A percentile compares a stretch with the other conserved stretches of the same genome.
Evolutionary conservation across 2,329 filamentous ascomycete genomes (phyloP).

Genomic region (Endocalyx cinctus): DNA sequence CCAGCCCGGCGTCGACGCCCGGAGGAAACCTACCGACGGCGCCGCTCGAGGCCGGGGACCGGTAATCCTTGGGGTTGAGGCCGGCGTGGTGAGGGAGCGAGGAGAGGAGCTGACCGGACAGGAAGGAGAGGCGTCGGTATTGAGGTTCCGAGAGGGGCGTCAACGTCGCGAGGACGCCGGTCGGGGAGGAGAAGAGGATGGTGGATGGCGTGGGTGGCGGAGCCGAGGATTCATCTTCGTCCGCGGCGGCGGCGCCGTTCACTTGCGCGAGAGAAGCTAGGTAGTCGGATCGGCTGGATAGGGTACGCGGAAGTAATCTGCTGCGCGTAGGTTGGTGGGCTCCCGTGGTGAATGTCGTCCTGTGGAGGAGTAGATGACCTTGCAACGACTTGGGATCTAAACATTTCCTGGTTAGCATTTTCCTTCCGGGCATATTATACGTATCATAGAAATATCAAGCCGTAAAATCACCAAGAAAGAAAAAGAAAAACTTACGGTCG

Average conservation of each 20-base stretch:
- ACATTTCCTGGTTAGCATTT: constrained; percentile 20
- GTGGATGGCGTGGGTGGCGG: constrained; percentile 26
- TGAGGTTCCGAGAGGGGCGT: constrained; percentile 72
- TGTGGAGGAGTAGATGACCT: constrained; percentile 80
- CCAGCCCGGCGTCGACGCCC: constrained; percentile 54
- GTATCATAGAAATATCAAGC: too few species aligned
- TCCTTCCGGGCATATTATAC: too few species aligned
- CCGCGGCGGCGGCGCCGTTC: constrained; percentile 18
- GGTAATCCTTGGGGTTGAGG: constrained; percentile 77
- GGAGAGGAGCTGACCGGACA: constrained; percentile 75
- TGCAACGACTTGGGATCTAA: constrained; percentile 88
- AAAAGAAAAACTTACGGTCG: constrained; percentile 61
- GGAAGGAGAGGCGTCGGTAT: constrained; percentile 77
- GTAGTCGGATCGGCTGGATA: constrained; percentile 36
- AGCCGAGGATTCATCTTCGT: constrained; percentile 28
- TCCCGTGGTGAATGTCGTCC: constrained; percentile 82
- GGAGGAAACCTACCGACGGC: constrained; percentile 38
- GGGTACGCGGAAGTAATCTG: constrained; percentile 67
- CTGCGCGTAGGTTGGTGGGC: constrained; percentile 71
- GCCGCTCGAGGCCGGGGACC: constrained; percentile 48
- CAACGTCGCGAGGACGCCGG: constrained; percentile 72
- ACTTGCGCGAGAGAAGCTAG: constrained; percentile 18
- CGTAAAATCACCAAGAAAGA: constrained; percentile 1
- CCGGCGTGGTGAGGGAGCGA: constrained; percentile 73
- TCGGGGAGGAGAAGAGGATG: constrained; percentile 68